These are phyloP conservation scores for Macrocybe gigantea DNA, from an alignment of 768 basidiomycete species.

Conservation along the genomic window DNA sequence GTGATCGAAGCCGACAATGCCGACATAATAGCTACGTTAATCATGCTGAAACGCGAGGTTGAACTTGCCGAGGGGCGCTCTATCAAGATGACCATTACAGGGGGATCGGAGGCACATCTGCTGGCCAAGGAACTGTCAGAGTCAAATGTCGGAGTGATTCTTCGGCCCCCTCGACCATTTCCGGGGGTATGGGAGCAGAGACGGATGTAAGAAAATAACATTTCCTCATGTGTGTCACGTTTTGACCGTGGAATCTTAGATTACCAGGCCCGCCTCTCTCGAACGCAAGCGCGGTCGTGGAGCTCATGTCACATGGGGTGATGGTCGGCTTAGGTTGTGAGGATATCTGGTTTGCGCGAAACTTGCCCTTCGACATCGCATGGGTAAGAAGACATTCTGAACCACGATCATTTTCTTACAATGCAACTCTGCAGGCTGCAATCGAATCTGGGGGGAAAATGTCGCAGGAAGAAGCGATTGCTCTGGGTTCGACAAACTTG, in stretches of 20 bases:
- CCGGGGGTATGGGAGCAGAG: constrained; percentile 67
- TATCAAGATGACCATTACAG: constrained; percentile 57
- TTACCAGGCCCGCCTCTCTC: constrained; percentile 73
- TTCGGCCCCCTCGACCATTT: constrained; percentile 59
- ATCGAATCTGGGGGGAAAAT: constrained; percentile 36
- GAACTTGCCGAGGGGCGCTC: constrained; percentile 36
- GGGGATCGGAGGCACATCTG: constrained; percentile 62
- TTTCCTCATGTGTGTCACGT: not conserved
- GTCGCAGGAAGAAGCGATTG: constrained; percentile 35
- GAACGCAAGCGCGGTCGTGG: constrained; percentile 43
- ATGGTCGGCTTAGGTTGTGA: constrained; percentile 61
- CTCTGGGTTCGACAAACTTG: constrained; percentile 42
- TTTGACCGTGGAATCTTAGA: constrained; percentile 18
- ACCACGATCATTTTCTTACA: not conserved
- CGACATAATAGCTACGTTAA: constrained; percentile 75
- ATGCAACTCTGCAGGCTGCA: constrained; percentile 27
- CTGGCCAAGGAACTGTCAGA: constrained; percentile 62
- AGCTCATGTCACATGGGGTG: constrained; percentile 63
- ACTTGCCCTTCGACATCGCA: constrained; percentile 71
- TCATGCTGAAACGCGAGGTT: constrained; percentile 62
- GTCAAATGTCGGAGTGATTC: constrained; percentile 40
- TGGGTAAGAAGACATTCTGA: constrained; percentile 53
- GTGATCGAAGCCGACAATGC: constrained; percentile 73
- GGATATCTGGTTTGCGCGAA: constrained; percentile 68
- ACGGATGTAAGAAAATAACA: constrained; percentile 43